These are phyloP conservation scores for Stagonosporopsis vannaccii DNA, from an alignment of 2,329 filamentous ascomycete genomes.

Conservation along the genomic window DNA sequence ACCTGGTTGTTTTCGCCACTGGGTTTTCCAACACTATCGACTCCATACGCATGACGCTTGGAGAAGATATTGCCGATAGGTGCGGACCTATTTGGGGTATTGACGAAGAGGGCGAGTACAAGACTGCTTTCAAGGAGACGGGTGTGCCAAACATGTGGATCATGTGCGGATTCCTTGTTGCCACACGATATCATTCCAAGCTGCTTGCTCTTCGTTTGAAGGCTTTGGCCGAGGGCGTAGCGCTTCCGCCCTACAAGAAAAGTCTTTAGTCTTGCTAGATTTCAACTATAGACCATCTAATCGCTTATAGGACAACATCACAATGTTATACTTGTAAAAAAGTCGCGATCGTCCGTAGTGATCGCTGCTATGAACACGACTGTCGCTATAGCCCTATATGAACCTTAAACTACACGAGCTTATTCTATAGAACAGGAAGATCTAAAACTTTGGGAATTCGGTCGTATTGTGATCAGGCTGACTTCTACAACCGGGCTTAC, in stretches of 20 bases:
- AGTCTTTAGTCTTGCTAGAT: neutral
- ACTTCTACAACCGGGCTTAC: no score
- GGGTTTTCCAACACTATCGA: slow-evolving; percentile 72
- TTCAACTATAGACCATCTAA: neutral
- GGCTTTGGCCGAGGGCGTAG: slow-evolving; percentile 10
- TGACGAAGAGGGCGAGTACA: slow-evolving; percentile 46
- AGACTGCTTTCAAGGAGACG: slow-evolving; percentile 19
- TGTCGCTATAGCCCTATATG: no score
- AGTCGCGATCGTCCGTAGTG: no score
- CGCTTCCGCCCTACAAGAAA: slow-evolving; percentile 5
- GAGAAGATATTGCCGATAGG: slow-evolving; percentile 66
- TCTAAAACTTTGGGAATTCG: no score
- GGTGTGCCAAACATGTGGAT: slow-evolving; percentile 19
- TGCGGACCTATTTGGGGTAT: slow-evolving; percentile 57
- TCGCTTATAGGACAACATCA: no score
- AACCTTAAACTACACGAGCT: no score
- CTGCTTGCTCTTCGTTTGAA: slow-evolving; percentile 17
- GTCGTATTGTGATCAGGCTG: no score
- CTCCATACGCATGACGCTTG: slow-evolving; percentile 66
- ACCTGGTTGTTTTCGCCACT: slow-evolving; percentile 64
- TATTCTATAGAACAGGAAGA: no score
- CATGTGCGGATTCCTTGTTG: slow-evolving; percentile 9
- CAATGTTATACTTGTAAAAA: no score
- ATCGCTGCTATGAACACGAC: no score
- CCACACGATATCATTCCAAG: slow-evolving; percentile 12